These are phyloP conservation scores for Chimonanthus praecox DNA, from an alignment of 164 flowering plant species.

Conservation along the genomic window DNA sequence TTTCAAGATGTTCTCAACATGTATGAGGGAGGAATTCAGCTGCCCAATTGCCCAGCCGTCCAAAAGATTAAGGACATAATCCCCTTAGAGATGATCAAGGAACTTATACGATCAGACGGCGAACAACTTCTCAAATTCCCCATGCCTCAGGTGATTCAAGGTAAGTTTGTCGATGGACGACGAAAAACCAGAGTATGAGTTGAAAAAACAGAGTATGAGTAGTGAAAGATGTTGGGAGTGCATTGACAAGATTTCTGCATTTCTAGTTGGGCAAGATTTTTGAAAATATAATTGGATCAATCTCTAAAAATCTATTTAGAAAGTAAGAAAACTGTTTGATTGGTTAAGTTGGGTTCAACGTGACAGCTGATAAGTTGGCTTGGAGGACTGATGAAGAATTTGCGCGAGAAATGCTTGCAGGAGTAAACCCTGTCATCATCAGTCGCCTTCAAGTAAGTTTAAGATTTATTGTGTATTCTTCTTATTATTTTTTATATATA, in stretches of 20 bases:
- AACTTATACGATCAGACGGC: slow-evolving; percentile 65
- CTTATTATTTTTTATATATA: no score
- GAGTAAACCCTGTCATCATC: slow-evolving; percentile 78
- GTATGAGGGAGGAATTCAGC: slow-evolving; percentile 59
- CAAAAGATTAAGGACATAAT: slow-evolving; percentile 32
- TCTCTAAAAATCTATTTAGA: no score
- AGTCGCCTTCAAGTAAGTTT: slow-evolving; percentile 52
- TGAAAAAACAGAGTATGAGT: no score
- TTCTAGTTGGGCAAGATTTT: no score
- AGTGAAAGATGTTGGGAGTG: no score
- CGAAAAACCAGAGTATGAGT: no score
- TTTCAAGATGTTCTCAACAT: slow-evolving; percentile 57
- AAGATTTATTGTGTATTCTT: background rate
- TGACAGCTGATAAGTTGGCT: slow-evolving; percentile 61
- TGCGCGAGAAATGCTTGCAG: slow-evolving; percentile 89
- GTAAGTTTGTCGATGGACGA: background rate
- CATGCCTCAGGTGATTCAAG: slow-evolving; percentile 63
- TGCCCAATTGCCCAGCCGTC: slow-evolving; percentile 29
- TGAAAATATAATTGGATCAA: no score
- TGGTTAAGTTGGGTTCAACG: background rate
- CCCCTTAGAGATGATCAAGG: slow-evolving; percentile 69
- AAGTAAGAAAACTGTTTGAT: no score
- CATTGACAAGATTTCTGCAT: no score
- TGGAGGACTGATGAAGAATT: slow-evolving; percentile 98
- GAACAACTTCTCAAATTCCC: slow-evolving; percentile 64